Evolutionary conservation across 148 eudicot genomes (phyloP).

Genomic region (Spergularia marina): DNA sequence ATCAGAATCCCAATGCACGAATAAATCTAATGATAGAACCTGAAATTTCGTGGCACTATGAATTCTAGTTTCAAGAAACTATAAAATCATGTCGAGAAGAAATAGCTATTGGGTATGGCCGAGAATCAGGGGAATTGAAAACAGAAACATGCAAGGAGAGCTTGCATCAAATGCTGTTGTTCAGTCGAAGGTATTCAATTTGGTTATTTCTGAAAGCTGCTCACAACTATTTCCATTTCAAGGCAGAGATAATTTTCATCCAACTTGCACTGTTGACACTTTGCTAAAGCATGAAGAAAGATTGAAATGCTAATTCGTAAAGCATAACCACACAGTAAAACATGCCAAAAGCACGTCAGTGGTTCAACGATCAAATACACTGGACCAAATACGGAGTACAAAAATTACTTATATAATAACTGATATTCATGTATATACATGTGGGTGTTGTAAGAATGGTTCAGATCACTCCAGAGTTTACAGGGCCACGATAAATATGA

Average conservation of each 20-base stretch:
- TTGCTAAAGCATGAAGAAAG: background rate
- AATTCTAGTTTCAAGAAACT: too few relatives aligned
- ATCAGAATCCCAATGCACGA: background rate
- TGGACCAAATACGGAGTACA: background rate
- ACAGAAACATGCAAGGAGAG: too few relatives aligned
- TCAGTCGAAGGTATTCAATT: too few relatives aligned
- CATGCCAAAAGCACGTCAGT: background rate
- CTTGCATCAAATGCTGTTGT: too few relatives aligned
- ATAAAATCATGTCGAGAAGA: too few relatives aligned
- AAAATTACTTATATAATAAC: background rate
- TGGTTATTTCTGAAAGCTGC: too few relatives aligned
- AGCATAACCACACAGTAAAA: background rate
- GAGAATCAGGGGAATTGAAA: too few relatives aligned
- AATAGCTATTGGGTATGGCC: too few relatives aligned
- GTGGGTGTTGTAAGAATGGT: background rate
- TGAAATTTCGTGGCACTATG: background rate
- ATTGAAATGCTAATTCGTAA: background rate
- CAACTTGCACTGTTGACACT: background rate
- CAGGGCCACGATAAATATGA: background rate
- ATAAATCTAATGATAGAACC: background rate
- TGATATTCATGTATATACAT: background rate
- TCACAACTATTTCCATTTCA: too few relatives aligned
- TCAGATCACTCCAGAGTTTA: constrained; percentile 2
- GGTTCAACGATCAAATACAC: too few relatives aligned
- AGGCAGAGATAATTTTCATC: background rate